Base-by-base conservation (phyloP, 805 yeast species). In the Lipomyces oligophaga region DNA sequence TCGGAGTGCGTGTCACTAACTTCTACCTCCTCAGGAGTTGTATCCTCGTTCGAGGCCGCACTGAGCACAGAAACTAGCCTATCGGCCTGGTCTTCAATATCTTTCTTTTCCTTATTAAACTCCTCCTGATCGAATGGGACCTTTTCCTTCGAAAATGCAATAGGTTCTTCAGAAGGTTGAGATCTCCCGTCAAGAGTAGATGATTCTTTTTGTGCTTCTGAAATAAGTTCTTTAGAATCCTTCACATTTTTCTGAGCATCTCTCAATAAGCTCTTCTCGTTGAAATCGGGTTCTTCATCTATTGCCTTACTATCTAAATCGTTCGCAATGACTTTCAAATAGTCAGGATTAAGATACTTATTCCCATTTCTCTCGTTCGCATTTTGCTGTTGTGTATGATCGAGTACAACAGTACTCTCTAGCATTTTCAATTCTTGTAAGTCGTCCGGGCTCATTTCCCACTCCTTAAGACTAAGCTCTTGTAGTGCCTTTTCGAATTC, bases 361-460 rank as follows among this genome's bases (percentile, higher is more conserved):
- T 45, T 38, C 8, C 36, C 41, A 19, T 21, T 27, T 8, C 22
- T 27, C 28, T 16, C 32, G 5, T 10, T 31, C 13, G 18, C 48
- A 21, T 16, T 34, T 13, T 45, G 31, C 8, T n/a, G 27, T 3
- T 43, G 49, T 7, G 13, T 26, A 22, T 40, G 32, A 2, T 41
- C 19, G 10, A 47, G 42, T 11, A 42, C 41, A 15, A 41, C 40
- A 19, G 52, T 35, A 25, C 46, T 43, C 45, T 50, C 55, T 10
- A 50, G 35, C 16, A 31, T 28, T 13, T 38, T 21, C 28, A 50
- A 22, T 40, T 50, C 55, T 11, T 31, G 52, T 30, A 50, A 26
- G 5, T 50, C 55, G 5, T 43, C 55, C 4, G 52, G 46, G 20
- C 45, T 22, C 28, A 50, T 25, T 24, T 50, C 55, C 55, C 55